phyloP scores from a whole-genome alignment of 495 filamentous ascomycete species.

The Tuber borchii region DNA sequence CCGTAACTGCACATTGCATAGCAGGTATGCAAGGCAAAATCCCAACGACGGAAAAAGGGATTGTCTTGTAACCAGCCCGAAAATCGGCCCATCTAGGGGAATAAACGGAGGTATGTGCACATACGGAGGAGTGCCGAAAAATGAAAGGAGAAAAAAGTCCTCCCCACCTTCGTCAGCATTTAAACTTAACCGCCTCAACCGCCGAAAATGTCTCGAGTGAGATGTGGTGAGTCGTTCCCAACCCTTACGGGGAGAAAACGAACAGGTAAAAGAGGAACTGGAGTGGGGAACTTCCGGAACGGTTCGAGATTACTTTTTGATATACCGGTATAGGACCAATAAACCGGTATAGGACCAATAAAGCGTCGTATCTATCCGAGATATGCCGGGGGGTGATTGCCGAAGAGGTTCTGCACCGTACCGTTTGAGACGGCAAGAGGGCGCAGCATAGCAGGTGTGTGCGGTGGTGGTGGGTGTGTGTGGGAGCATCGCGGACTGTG shows the following conservation, averaged over 20 bases:
- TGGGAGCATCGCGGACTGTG: neutral
- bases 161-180: neutral
- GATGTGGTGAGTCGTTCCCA: neutral
- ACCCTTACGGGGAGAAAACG: neutral
- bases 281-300: neutral
- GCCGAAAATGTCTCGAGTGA: neutral
- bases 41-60: neutral
- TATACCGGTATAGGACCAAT: neutral
- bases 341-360: neutral
- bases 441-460: neutral
- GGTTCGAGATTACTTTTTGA: neutral
- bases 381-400: constrained; percentile 1
- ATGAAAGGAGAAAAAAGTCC: no score
- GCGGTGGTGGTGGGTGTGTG: neutral
- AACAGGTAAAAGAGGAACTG: neutral
- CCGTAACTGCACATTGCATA: neutral
- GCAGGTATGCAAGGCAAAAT: neutral
- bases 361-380: neutral
- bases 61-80: neutral
- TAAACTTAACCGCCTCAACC: constrained; percentile 3
- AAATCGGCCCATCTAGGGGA: neutral
- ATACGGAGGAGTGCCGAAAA: neutral
- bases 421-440: no score
- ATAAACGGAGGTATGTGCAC: neutral
- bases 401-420: neutral